These are phyloP conservation scores for Colletotrichum brevisporum DNA, from an alignment of 2,329 filamentous ascomycete species.

Conservation along the genomic window DNA sequence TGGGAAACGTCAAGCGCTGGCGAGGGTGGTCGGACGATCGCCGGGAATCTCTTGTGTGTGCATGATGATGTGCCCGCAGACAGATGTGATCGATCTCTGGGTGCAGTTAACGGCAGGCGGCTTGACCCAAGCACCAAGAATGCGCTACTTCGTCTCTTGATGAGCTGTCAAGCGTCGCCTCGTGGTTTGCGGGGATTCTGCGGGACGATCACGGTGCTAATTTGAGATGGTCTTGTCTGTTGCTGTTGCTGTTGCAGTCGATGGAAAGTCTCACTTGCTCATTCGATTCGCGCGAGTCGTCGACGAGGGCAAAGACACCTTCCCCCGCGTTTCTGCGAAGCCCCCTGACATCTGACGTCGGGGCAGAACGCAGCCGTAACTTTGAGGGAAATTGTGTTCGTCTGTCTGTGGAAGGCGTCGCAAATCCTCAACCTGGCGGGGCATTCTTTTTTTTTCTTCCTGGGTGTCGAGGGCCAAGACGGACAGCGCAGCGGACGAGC, in stretches of 20 bases:
- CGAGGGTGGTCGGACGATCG: slow-evolving; percentile 38
- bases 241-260: neutral
- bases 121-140: slow-evolving; percentile 10
- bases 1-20: slow-evolving; percentile 10
- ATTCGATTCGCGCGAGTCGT: neutral
- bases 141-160: slow-evolving; percentile 31
- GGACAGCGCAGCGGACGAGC: neutral
- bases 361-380: slow-evolving; percentile 11
- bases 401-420: neutral
- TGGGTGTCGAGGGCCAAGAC: neutral
- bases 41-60: slow-evolving; percentile 24
- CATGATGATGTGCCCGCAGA: slow-evolving; percentile 18
- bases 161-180: slow-evolving; percentile 33
- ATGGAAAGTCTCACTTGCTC: neutral
- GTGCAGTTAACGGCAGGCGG: slow-evolving; percentile 13
- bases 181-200: slow-evolving; percentile 37
- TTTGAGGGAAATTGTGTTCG: slow-evolving; percentile 4
- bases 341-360: slow-evolving; percentile 1
- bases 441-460: neutral
- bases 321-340: slow-evolving; percentile 11
- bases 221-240: slow-evolving; percentile 26
- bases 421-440: too few species aligned
- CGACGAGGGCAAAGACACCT: neutral
- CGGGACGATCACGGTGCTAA: slow-evolving; percentile 33
- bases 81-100: slow-evolving; percentile 25